Evolutionary conservation across 176 grass and related monocot genomes (phyloP), one percentile per base, ranked within the genome.

Genomic region (Canna indica): DNA sequence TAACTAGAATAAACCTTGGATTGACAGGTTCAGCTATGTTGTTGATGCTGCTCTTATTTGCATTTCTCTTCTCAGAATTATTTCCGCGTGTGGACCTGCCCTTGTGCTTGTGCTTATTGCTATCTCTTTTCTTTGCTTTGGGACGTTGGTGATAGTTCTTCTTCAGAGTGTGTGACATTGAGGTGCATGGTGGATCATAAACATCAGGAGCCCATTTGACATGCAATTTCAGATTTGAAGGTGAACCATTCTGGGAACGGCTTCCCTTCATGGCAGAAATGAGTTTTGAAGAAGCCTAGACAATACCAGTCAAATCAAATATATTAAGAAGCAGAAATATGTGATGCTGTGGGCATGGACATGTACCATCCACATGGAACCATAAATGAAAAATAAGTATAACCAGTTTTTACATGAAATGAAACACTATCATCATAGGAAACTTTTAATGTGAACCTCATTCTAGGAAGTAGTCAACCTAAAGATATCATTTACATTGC

Each of bases 171-270:
- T 87, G 85, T 7, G 76, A 87, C 44, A 91, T 75, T 5, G 82
- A 85, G 27, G 85, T 76, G 69, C 79, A 76, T 27, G 88, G 88
- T 5, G 85, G 88, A 4, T 91, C 88, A 35, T 91, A 87, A 29
- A 91, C 88, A 17, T 87, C 88, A 14, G 80, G 76, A 3, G 82
- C 82, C 88, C 88, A 91, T 78, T 87, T 85, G 31, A 91, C 71
- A 20, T 70, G 70, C 16, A 75, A 71, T 36, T 69, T 73, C 62
- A 74, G 66, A 28, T 66, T 72, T 36, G 62, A 50, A 33, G 44
- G 71, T 34, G 46, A 30, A 46, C 85, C 85, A 83, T 85, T 82
- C 47, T 78, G 76, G 65, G 68, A 20, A 4, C 82, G 82, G 29
- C 85, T 70, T 48, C 88, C 88, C 87, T 91, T 91, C 46, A 91